A percentile compares a stretch with the other conserved stretches of the same genome.
phyloP scores from a whole-genome alignment of 2,329 filamentous ascomycete genomes.

The Talaromyces funiculosus region DNA sequence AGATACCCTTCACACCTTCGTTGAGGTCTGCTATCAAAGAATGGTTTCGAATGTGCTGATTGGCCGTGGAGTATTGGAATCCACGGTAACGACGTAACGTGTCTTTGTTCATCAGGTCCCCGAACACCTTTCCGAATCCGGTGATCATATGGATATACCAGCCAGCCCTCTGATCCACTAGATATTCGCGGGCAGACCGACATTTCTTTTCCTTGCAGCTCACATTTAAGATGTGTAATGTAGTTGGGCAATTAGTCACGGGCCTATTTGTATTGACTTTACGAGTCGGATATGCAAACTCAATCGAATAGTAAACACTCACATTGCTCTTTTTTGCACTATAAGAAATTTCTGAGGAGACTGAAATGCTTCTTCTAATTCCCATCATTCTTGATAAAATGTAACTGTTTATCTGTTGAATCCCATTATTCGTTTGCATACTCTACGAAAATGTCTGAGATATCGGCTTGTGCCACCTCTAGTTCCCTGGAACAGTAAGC shows the following conservation, averaged over 20 bases:
- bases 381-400: no score
- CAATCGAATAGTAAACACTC: not conserved
- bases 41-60: no score
- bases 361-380: not conserved
- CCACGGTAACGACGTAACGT: no score
- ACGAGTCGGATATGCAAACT: not conserved
- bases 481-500: not conserved
- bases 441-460: no score
- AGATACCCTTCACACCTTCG: no score
- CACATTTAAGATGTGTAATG: not conserved
- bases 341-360: not conserved
- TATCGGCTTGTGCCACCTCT: no score
- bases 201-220: not conserved
- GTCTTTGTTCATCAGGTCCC: not conserved
- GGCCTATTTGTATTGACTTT: not conserved
- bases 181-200: not conserved
- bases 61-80: no score
- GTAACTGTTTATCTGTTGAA: no score
- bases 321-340: no score
- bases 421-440: no score
- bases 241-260: no score
- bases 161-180: not conserved
- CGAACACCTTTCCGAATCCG: not conserved
- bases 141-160: not conserved
- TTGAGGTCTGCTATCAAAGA: no score